Conservation (phyloP, 2,329 filamentous ascomycete species). For the Plectosphaerella plurivora region DNA sequence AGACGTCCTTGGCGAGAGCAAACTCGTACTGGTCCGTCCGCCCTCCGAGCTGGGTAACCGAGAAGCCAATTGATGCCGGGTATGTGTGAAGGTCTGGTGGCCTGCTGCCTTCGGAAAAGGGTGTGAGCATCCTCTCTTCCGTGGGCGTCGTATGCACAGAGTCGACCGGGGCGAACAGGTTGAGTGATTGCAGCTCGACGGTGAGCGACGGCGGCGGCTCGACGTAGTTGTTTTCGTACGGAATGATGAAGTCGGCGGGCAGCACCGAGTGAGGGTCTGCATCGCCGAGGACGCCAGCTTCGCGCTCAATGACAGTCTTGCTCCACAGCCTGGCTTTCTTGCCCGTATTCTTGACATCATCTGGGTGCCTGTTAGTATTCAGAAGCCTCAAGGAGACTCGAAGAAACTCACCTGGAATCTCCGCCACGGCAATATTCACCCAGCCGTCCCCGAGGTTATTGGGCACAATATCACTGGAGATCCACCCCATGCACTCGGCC, state of each 20-base stretch:
- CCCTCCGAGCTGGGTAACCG: constrained; percentile 31
- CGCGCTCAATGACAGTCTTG: constrained; percentile 53
- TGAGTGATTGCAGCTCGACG: constrained; percentile 46
- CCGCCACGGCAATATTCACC: constrained; percentile 53
- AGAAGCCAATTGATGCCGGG: constrained; percentile 35
- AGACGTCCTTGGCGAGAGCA: constrained; percentile 51
- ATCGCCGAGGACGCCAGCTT: constrained; percentile 57
- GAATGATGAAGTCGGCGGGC: constrained; percentile 60
- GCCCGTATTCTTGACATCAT: constrained; percentile 43
- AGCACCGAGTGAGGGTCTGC: constrained; percentile 49
- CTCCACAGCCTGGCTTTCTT: constrained; percentile 58
- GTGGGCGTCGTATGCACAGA: constrained; percentile 41
- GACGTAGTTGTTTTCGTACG: constrained; percentile 49
- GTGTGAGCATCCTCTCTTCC: constrained; percentile 31
- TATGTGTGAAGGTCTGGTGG: constrained; percentile 28
- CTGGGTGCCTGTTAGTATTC: constrained; percentile 19
- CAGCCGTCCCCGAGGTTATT: constrained; percentile 49
- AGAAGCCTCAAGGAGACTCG: background rate
- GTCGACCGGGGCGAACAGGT: constrained; percentile 39
- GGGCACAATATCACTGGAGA: constrained; percentile 57
- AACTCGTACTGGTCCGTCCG: constrained; percentile 36
- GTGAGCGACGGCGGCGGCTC: constrained; percentile 41
- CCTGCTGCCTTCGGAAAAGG: constrained; percentile 28
- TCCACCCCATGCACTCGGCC: constrained; percentile 65
- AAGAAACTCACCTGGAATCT: constrained; percentile 41